These are phyloP conservation scores for Tillandsia leiboldiana DNA, from an alignment of 176 grass and related monocot genomes.

Conservation along the genomic window DNA sequence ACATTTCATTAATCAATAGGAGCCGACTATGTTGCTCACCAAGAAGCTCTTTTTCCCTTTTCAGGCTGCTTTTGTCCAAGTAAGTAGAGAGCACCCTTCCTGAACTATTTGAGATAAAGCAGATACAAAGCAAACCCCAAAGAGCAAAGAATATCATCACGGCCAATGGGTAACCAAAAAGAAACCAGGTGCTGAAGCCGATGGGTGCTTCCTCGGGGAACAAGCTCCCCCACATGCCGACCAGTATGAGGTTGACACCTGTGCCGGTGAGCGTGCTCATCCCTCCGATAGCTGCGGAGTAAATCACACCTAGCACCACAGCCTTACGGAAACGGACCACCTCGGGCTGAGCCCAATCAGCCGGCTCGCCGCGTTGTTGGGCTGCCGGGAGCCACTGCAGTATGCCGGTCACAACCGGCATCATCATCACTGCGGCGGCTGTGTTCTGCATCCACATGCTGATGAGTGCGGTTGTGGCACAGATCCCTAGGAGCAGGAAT, in stretches of 20 bases:
- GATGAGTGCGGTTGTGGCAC: constrained; percentile 18
- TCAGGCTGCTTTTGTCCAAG: constrained; percentile 20
- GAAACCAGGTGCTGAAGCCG: constrained; percentile 18
- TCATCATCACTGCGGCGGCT: constrained; percentile 22
- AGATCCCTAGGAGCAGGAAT: constrained; percentile 21
- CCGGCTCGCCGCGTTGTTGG: background rate
- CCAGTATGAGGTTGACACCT: constrained; percentile 12
- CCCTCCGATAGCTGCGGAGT: constrained; percentile 9
- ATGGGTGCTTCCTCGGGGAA: constrained; percentile 11
- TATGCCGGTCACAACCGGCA: constrained; percentile 19
- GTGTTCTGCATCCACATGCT: constrained; percentile 34
- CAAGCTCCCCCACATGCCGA: constrained; percentile 13
- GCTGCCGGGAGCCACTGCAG: constrained; percentile 1
- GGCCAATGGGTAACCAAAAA: constrained; percentile 8
- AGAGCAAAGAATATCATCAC: constrained; percentile 8
- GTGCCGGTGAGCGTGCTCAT: constrained; percentile 15
- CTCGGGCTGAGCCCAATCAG: constrained; percentile 6
- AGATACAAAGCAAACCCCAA: constrained; percentile 15
- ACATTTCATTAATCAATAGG: no score
- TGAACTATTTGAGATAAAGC: constrained; percentile 7
- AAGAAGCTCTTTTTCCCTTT: constrained; percentile 9
- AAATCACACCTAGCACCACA: constrained; percentile 14
- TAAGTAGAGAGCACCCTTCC: constrained; percentile 1
- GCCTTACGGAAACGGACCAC: constrained; percentile 18
- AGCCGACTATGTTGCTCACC: background rate